Percentiles rank a stretch among this genome's conserved stretches.
Evolutionary conservation across 2,329 filamentous ascomycete species (phyloP).

Genomic region (Graphilbum ipis-grandicollis): DNA sequence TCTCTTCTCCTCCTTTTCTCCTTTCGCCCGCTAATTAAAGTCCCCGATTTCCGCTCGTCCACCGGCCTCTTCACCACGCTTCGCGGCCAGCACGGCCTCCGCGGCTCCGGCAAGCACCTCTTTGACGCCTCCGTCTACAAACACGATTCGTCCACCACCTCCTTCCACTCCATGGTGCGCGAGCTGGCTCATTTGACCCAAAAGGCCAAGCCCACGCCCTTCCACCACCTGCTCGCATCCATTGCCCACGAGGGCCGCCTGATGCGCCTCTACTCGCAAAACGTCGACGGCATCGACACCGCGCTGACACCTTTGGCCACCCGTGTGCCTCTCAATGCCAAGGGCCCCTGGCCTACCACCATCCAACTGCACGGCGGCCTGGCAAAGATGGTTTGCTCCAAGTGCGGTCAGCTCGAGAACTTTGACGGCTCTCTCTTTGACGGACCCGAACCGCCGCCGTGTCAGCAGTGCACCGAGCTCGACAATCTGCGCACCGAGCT

Average conservation of each 20-base stretch:
- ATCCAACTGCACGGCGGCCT: constrained; percentile 88
- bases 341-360: constrained; percentile 83
- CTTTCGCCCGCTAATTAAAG: constrained; percentile 22
- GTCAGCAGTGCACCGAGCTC: constrained; percentile 52
- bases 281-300: constrained; percentile 90
- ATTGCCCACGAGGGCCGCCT: constrained; percentile 75
- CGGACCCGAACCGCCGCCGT: constrained; percentile 69
- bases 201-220: constrained; percentile 63
- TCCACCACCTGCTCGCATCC: constrained; percentile 86
- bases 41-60: constrained; percentile 90
- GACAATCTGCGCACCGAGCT: constrained; percentile 60
- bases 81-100: constrained; percentile 74
- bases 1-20: constrained; percentile 3
- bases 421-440: constrained; percentile 70
- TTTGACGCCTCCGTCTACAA: constrained; percentile 98
- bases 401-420: constrained; percentile 61
- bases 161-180: constrained; percentile 93
- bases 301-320: constrained; percentile 65
- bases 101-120: constrained; percentile 82
- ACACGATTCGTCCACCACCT: constrained; percentile 71
- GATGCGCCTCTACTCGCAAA: constrained; percentile 85
- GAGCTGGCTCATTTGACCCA: constrained; percentile 66
- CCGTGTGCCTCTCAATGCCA: constrained; percentile 59
- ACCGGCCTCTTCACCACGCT: constrained; percentile 77
- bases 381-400: constrained; percentile 92